Evolutionary conservation across 371 early-diverging fungal genomes (phyloP).

Genomic region (Saksenaea vasiformis): DNA sequence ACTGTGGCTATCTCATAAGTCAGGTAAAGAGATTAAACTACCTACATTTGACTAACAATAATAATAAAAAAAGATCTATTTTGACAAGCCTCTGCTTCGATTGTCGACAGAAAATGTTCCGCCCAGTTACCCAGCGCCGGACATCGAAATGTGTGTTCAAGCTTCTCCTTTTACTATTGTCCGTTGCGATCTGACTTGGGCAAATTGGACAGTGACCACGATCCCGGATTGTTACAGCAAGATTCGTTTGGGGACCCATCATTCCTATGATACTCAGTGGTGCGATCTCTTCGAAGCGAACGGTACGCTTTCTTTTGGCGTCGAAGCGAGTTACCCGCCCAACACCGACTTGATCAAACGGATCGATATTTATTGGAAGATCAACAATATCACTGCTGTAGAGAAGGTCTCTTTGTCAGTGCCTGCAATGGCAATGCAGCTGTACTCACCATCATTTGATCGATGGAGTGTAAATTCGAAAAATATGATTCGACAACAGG

Average conservation of each 20-base stretch:
- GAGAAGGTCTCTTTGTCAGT: constrained; percentile 19
- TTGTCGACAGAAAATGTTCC: constrained; percentile 30
- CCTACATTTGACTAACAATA: background rate
- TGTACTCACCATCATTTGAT: constrained; percentile 31
- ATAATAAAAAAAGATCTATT: constrained; percentile 20
- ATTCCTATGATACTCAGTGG: background rate
- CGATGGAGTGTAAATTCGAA: constrained; percentile 24
- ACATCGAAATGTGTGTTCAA: constrained; percentile 42
- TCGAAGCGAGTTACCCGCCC: constrained; percentile 14
- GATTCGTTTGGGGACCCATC: constrained; percentile 9
- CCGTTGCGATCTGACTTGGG: constrained; percentile 25
- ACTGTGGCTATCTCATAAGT: constrained; percentile 33
- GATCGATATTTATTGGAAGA: constrained; percentile 43
- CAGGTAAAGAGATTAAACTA: constrained; percentile 14
- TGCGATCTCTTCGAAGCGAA: constrained; percentile 35
- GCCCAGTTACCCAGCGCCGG: constrained; percentile 22
- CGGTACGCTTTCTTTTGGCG: constrained; percentile 22
- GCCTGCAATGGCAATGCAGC: constrained; percentile 35
- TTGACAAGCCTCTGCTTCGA: constrained; percentile 36
- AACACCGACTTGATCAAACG: constrained; percentile 24
- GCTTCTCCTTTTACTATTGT: constrained; percentile 27
- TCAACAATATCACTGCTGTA: constrained; percentile 22
- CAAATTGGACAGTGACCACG: constrained; percentile 18
- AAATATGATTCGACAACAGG: constrained; percentile 28
- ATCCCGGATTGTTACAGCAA: constrained; percentile 21